Base-by-base conservation (phyloP, 163 green algal genomes). In the Chlamydomonas reinhardtii region DNA sequence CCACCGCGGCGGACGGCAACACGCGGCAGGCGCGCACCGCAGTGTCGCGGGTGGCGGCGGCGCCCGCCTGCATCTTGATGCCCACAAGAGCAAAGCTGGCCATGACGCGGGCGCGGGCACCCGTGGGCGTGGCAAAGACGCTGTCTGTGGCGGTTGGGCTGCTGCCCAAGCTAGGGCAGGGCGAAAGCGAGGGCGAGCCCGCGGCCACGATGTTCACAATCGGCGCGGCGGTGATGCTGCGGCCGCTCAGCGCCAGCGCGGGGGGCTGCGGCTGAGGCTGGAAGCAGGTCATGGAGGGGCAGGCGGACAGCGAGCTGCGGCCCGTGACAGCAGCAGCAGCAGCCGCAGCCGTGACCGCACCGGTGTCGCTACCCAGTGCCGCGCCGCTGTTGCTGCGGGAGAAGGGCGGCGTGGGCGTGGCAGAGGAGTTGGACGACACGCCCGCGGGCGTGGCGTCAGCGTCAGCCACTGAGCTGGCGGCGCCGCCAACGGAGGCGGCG, bases 181-280 rank as follows among this genome's bases (percentile, higher is more conserved):
- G 48, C 48, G 48, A 56, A 9, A 56, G 48, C 48, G 48, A 22
- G 48, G 48, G 48, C 5, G 48, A 56, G 48, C 48, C 48, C 48
- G 78, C 78, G 4, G 31, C 78, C 9, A 71, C 19, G 2, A 85
- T 52, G 27, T 85, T 32, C 3, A 85, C 69, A 34, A 85, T 70
- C 1, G 78, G 65, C 32, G 78, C 66, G 22, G 78, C 52, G 66
- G 48, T 76, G 15, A 85, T 85, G 78, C 78, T 85, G 66, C 78
- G 78, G 4, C 78, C 78, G 3, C 48, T 62, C 31, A 76, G 32
- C 31, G 69, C 19, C 31, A 71, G 24, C 31, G 31, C n/a, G 20
- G 32, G 68, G 1, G 27, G 29, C 29, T 24, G 76, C 65, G 65
- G 29, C 22, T n/a, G 16, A 32, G 19, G 68, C 32, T 19, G 68